Conservation (phyloP, 1,284 basidiomycete genomes). For the Apiotrichum brassicae region DNA sequence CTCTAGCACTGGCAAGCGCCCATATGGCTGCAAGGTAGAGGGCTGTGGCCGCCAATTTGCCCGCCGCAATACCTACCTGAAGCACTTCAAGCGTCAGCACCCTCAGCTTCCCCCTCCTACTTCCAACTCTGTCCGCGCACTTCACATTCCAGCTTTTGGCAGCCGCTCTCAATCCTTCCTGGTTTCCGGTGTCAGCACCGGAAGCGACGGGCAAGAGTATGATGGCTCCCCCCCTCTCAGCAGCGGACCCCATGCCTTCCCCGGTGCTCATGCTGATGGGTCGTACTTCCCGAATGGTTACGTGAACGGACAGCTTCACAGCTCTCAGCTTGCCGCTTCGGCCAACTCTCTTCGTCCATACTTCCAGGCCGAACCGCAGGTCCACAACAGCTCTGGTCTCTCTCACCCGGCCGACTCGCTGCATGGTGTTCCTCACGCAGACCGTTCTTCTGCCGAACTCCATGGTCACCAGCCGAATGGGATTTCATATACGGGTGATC, state of each 20-base stretch:
- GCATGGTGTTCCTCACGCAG: slow-evolving; percentile 1
- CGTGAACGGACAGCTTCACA: slow-evolving; percentile 17
- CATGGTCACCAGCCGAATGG: slow-evolving; percentile 1
- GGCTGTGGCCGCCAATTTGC: slow-evolving; percentile 38
- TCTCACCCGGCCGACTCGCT: slow-evolving; percentile 1
- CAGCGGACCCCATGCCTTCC: slow-evolving; percentile 29
- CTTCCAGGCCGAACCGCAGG: slow-evolving; percentile 12
- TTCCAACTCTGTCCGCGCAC: slow-evolving; percentile 17
- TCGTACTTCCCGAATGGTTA: slow-evolving; percentile 33
- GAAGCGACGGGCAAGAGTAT: slow-evolving; percentile 22
- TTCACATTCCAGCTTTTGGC: slow-evolving; percentile 15
- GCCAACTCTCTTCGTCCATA: slow-evolving; percentile 9
- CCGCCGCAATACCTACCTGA: slow-evolving; percentile 39
- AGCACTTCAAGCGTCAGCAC: slow-evolving; percentile 40
- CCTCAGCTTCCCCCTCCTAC: slow-evolving; percentile 34
- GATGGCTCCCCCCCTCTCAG: slow-evolving; percentile 15
- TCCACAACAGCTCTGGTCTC: slow-evolving; percentile 1
- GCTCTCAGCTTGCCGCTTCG: slow-evolving; percentile 10
- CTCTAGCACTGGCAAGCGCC: slow-evolving; percentile 36
- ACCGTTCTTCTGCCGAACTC: slow-evolving; percentile 2
- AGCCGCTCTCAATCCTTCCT: slow-evolving; percentile 10
- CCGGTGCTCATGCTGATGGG: slow-evolving; percentile 37
- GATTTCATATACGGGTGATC: slow-evolving; percentile 3
- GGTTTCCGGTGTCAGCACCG: slow-evolving; percentile 8
- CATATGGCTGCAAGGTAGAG: slow-evolving; percentile 33